These are phyloP conservation scores for Lanmaoa rubissima DNA, from an alignment of 768 basidiomycete species.

Conservation along the genomic window DNA sequence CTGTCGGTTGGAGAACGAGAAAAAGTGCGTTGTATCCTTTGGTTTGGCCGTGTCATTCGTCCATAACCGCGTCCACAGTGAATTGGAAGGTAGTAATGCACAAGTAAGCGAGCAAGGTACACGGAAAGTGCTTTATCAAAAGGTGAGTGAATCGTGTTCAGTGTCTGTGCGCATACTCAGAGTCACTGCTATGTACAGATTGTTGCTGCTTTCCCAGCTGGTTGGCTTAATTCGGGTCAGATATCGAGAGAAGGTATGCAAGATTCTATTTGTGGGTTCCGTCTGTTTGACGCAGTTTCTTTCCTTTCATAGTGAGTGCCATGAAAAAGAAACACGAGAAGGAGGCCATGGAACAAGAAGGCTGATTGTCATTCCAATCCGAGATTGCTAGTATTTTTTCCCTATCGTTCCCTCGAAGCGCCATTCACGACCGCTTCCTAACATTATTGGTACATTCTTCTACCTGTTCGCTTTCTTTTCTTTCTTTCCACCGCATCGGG, in stretches of 20 bases:
- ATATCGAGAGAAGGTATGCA: slow-evolving; percentile 80
- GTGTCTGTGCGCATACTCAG: background rate
- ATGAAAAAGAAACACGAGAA: slow-evolving; percentile 83
- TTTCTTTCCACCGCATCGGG: background rate
- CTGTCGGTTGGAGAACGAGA: slow-evolving; percentile 65
- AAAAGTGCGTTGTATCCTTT: slow-evolving; percentile 41
- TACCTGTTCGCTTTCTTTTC: background rate
- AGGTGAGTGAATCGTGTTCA: slow-evolving; percentile 38
- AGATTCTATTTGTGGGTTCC: background rate
- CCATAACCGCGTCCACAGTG: slow-evolving; percentile 29
- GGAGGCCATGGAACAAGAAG: slow-evolving; percentile 63
- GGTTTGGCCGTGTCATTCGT: background rate
- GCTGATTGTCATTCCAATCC: slow-evolving; percentile 8
- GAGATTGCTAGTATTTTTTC: background rate
- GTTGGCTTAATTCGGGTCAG: slow-evolving; percentile 85
- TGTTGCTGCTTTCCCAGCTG: slow-evolving; percentile 75
- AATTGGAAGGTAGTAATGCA: slow-evolving; percentile 64
- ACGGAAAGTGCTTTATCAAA: slow-evolving; percentile 79
- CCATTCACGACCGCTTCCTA: slow-evolving; percentile 8
- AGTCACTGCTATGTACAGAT: slow-evolving; percentile 43
- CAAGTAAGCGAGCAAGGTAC: slow-evolving; percentile 80
- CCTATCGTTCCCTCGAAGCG: background rate
- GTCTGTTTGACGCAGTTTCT: background rate
- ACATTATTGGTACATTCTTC: slow-evolving; percentile 19
- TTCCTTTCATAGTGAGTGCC: slow-evolving; percentile 57